Percentiles rank a stretch among this genome's conserved stretches.
Evolutionary conservation across 441 rosid species (phyloP).

Genomic region (Gossypium lobatum): DNA sequence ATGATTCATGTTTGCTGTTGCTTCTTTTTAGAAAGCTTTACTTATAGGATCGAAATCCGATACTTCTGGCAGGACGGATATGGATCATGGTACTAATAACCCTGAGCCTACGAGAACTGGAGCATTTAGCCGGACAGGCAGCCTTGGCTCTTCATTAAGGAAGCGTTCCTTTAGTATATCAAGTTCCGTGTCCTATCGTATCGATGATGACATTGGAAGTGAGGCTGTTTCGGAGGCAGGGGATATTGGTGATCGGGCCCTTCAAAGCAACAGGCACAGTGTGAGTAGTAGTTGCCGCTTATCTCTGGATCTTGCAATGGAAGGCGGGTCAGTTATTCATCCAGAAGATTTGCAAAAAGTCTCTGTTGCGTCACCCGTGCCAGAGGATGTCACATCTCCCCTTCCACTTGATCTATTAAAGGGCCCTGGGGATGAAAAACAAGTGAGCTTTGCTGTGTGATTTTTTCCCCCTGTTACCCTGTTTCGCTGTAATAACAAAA

Average conservation of each 20-base stretch:
- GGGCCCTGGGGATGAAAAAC: slow-evolving; percentile 24
- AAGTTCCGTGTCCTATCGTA: slow-evolving; percentile 19
- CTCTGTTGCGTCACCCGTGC: slow-evolving; percentile 30
- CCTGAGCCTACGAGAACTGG: slow-evolving; percentile 24
- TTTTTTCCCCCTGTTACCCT: background rate
- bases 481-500: background rate
- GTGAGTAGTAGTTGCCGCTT: slow-evolving; percentile 38
- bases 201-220: slow-evolving; percentile 43
- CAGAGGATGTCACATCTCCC: slow-evolving; percentile 42
- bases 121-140: slow-evolving; percentile 41
- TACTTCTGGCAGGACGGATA: slow-evolving; percentile 23
- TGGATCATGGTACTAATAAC: slow-evolving; percentile 38
- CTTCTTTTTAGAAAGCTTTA: slow-evolving; percentile 9
- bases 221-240: slow-evolving; percentile 84
- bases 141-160: slow-evolving; percentile 41
- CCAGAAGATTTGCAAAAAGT: slow-evolving; percentile 20
- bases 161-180: slow-evolving; percentile 40
- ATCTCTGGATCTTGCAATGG: slow-evolving; percentile 36
- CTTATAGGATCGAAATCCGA: background rate
- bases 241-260: slow-evolving; percentile 79
- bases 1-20: background rate
- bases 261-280: slow-evolving; percentile 43
- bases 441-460: slow-evolving; percentile 21
- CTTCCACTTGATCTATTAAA: slow-evolving; percentile 40
- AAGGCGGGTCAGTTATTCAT: slow-evolving; percentile 35